A percentile compares a stretch with the other conserved stretches of the same genome.
These are phyloP conservation scores for Neophaeococcomyces mojaviensis DNA, from an alignment of 2,329 filamentous ascomycete species.

Conservation along the genomic window DNA sequence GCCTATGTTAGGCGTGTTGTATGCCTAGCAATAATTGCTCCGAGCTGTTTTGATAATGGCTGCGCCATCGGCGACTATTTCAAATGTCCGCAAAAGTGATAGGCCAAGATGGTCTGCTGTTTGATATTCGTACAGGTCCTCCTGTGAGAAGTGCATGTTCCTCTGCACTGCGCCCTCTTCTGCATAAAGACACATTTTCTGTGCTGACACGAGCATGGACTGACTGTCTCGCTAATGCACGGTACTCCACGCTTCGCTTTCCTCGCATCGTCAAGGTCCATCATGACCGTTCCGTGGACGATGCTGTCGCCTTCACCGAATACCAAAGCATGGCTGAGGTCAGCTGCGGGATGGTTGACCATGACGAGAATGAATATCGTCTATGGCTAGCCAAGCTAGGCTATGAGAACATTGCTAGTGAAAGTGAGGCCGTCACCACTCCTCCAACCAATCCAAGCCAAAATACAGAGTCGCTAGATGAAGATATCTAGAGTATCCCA, in stretches of 20 bases:
- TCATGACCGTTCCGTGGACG: conserved; percentile 61
- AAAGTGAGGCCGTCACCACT: not conserved
- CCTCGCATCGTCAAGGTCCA: conserved; percentile 70
- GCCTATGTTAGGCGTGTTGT: too few species aligned
- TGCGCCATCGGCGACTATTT: too few species aligned
- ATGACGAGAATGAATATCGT: conserved; percentile 23
- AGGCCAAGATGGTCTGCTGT: too few species aligned
- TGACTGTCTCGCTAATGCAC: conserved; percentile 48
- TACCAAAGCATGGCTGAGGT: conserved; percentile 58
- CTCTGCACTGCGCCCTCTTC: too few species aligned
- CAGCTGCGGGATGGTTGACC: conserved; percentile 3
- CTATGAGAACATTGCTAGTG: not conserved
- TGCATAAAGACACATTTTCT: too few species aligned
- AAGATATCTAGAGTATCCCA: too few species aligned
- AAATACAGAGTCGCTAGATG: not conserved
- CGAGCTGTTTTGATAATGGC: too few species aligned
- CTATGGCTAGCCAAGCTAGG: not conserved
- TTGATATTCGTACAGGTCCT: too few species aligned
- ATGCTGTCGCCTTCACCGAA: conserved; percentile 62
- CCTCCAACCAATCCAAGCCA: not conserved
- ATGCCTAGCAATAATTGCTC: too few species aligned
- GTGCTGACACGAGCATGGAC: too few species aligned
- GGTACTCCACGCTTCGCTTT: conserved; percentile 68
- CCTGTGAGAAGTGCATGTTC: too few species aligned
- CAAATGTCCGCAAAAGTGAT: too few species aligned